Evolutionary conservation across 2,329 filamentous ascomycete genomes (phyloP).

Genomic region (Arthroderma sp.): DNA sequence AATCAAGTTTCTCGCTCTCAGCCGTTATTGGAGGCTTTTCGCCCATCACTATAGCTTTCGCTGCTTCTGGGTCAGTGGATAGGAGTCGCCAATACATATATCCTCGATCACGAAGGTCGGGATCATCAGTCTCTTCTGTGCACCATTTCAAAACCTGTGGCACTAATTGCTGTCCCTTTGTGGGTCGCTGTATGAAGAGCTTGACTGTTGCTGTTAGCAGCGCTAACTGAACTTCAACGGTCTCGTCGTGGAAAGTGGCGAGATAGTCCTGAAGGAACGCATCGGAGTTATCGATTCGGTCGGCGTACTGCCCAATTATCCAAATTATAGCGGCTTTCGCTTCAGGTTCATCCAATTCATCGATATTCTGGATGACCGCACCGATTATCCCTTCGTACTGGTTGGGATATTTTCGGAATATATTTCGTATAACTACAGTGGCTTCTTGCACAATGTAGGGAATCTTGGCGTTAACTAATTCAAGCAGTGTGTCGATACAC

Average conservation of each 20-base stretch:
- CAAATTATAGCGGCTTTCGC: constrained; percentile 98
- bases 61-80: constrained; percentile 77
- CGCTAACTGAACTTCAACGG: constrained; percentile 87
- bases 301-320: constrained; percentile 97
- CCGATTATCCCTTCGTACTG: constrained; percentile 97
- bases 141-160: constrained; percentile 96
- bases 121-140: constrained; percentile 98
- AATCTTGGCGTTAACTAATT: constrained; percentile 93
- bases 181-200: constrained; percentile 91
- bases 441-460: constrained; percentile 98
- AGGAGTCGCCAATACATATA: constrained; percentile 99
- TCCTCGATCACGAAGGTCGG: constrained; percentile 83
- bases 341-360: constrained; percentile 92
- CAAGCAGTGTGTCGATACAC: constrained; percentile 85
- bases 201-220: constrained; percentile 94
- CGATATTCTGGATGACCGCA: constrained; percentile 87
- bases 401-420: constrained; percentile 98
- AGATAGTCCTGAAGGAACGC: constrained; percentile 88
- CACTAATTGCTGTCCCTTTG: constrained; percentile 83
- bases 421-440: constrained; percentile 96
- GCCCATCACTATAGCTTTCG: constrained; percentile 86
- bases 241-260: constrained; percentile 85
- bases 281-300: constrained; percentile 93
- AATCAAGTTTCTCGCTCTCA: constrained; percentile 87
- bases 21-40: constrained; percentile 94